Percentiles rank a stretch among this genome's conserved stretches.
Conservation (phyloP, 1,284 basidiomycete genomes). For the Macrocybe sp. region DNA sequence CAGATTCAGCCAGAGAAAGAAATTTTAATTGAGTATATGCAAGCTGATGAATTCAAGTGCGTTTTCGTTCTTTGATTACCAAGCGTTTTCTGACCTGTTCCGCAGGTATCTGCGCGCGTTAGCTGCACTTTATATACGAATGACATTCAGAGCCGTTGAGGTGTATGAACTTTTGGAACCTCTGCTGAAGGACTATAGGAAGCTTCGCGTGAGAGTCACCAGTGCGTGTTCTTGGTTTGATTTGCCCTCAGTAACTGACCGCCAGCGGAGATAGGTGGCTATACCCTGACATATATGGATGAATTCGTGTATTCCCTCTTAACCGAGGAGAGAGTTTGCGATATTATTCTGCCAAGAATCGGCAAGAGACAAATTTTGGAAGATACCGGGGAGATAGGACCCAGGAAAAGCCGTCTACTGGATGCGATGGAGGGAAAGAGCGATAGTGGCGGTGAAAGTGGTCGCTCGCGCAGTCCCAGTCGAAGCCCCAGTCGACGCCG, state of each 20-base stretch:
- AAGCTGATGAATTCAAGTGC: constrained; percentile 97
- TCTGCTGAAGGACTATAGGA: constrained; percentile 89
- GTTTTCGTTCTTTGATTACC: constrained; percentile 24
- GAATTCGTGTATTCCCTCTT: constrained; percentile 88
- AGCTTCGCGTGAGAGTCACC: constrained; percentile 79
- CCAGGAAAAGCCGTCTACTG: constrained; percentile 75
- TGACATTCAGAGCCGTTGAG: constrained; percentile 88
- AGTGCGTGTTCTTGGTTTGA: constrained; percentile 43
- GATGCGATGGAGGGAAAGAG: constrained; percentile 76
- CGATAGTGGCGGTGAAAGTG: constrained; percentile 38
- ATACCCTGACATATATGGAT: constrained; percentile 84
- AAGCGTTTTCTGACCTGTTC: background rate
- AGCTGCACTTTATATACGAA: constrained; percentile 90
- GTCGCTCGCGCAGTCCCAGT: constrained; percentile 26
- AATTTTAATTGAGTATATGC: constrained; percentile 91
- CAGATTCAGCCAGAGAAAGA: constrained; percentile 98
- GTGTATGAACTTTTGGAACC: constrained; percentile 94
- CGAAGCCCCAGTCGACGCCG: constrained; percentile 20
- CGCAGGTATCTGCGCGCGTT: constrained; percentile 88
- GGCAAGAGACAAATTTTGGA: constrained; percentile 85
- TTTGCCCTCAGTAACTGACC: constrained; percentile 1
- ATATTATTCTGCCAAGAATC: constrained; percentile 92
- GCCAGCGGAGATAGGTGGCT: constrained; percentile 54
- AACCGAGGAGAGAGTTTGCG: constrained; percentile 90
- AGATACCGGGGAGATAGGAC: constrained; percentile 85